phyloP scores from a whole-genome alignment of 805 yeast species.

The Barnettozyma salicaria region DNA sequence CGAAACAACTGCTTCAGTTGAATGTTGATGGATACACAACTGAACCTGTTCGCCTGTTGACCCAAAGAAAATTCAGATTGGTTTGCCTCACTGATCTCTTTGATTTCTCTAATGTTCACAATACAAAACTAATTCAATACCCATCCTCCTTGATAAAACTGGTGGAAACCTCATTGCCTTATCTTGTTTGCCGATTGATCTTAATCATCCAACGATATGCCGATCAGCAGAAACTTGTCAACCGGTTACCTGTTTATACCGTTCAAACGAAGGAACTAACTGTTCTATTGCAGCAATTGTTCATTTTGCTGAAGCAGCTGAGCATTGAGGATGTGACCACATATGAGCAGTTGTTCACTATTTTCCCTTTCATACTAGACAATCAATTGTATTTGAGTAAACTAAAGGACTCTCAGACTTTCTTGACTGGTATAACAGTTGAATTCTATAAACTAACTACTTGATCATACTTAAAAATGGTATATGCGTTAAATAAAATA shows the following conservation, averaged over 20 bases:
- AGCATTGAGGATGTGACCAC: background rate
- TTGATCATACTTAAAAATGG: slow-evolving; percentile 4
- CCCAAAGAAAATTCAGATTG: slow-evolving; percentile 45
- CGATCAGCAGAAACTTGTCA: slow-evolving; percentile 54
- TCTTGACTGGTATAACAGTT: slow-evolving; percentile 20
- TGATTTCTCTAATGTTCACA: slow-evolving; percentile 24
- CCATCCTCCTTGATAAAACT: slow-evolving; percentile 10
- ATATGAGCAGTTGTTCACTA: slow-evolving; percentile 12
- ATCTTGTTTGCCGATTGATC: slow-evolving; percentile 50
- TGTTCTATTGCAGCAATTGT: slow-evolving; percentile 40
- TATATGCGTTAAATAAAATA: slow-evolving; percentile 5
- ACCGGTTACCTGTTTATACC: slow-evolving; percentile 58
- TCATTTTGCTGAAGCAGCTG: slow-evolving; percentile 21
- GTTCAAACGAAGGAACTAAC: slow-evolving; percentile 61
- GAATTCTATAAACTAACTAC: slow-evolving; percentile 22
- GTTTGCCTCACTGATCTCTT: slow-evolving; percentile 52
- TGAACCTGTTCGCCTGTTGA: slow-evolving; percentile 36
- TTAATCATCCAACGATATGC: slow-evolving; percentile 57
- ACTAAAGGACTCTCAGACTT: slow-evolving; percentile 10
- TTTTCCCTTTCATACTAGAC: slow-evolving; percentile 23
- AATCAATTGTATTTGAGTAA: slow-evolving; percentile 20
- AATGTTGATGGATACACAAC: slow-evolving; percentile 52
- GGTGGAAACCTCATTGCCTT: slow-evolving; percentile 35
- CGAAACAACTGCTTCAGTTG: slow-evolving; percentile 34
- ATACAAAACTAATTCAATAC: slow-evolving; percentile 22